These are phyloP conservation scores for Trichoderma pleuroti DNA, from an alignment of 2,329 filamentous ascomycete genomes.

Conservation along the genomic window DNA sequence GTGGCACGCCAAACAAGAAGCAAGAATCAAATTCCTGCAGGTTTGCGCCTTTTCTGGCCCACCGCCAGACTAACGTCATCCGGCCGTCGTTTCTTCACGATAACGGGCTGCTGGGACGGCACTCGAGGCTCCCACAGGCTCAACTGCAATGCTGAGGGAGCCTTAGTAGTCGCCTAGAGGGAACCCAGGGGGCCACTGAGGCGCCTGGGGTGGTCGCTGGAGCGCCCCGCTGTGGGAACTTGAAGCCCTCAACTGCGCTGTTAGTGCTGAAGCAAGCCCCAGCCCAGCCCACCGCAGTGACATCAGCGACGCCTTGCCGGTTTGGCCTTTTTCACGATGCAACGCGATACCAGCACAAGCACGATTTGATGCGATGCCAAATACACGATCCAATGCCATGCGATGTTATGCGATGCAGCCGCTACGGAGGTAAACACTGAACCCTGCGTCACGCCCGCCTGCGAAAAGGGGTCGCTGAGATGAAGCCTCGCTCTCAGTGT, in stretches of 20 bases:
- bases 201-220: background rate
- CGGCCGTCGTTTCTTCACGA: background rate
- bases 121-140: background rate
- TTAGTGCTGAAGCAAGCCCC: background rate
- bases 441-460: background rate
- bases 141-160: too few relatives aligned
- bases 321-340: background rate
- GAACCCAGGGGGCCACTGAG: background rate
- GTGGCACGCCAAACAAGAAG: slow-evolving; percentile 1
- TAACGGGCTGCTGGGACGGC: background rate
- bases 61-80: slow-evolving; percentile 13
- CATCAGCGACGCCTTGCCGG: slow-evolving; percentile 11
- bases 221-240: background rate
- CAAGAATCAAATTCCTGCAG: slow-evolving; percentile 15
- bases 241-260: too few relatives aligned
- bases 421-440: background rate
- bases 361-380: background rate
- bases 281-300: background rate
- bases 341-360: background rate
- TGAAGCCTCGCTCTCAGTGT: background rate
- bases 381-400: background rate
- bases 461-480: background rate
- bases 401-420: background rate
- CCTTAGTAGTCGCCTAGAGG: background rate
- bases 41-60: slow-evolving; percentile 9